phyloP scores from a whole-genome alignment of 208 protist species.

The Leishmania aethiopica region DNA sequence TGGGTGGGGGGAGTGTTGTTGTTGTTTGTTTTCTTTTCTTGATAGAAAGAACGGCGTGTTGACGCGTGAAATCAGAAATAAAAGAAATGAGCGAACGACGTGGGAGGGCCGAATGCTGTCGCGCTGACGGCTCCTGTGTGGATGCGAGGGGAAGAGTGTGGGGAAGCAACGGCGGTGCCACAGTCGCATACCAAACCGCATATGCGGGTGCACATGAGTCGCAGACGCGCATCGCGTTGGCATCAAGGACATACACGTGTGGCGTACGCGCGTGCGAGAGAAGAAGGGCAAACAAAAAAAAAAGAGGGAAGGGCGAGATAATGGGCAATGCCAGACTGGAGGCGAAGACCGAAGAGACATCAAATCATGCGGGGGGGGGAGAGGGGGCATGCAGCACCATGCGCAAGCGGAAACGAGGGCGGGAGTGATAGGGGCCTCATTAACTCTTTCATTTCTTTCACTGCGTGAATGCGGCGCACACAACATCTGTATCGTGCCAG shows the following conservation, averaged over 20 bases:
- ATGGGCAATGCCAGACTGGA: neutral
- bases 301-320: no score
- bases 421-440: no score
- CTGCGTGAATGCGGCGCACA: neutral
- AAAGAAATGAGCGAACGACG: constrained; percentile 23
- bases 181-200: neutral
- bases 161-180: neutral
- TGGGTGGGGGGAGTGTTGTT: constrained; percentile 1
- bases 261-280: neutral
- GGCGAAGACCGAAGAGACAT: neutral
- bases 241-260: neutral
- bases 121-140: constrained; percentile 1
- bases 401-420: neutral
- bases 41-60: neutral
- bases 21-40: constrained; percentile 15
- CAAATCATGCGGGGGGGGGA: neutral
- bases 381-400: no score
- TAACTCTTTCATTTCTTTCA: neutral
- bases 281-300: neutral
- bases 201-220: neutral
- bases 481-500: neutral
- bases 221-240: neutral
- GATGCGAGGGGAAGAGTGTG: neutral
- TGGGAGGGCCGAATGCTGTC: constrained; percentile 7
- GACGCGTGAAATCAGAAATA: constrained; percentile 28